Percentiles rank a stretch among this genome's conserved stretches.
Evolutionary conservation across 306 rosid species (phyloP).

Genomic region (Trichosanthes truncata): DNA sequence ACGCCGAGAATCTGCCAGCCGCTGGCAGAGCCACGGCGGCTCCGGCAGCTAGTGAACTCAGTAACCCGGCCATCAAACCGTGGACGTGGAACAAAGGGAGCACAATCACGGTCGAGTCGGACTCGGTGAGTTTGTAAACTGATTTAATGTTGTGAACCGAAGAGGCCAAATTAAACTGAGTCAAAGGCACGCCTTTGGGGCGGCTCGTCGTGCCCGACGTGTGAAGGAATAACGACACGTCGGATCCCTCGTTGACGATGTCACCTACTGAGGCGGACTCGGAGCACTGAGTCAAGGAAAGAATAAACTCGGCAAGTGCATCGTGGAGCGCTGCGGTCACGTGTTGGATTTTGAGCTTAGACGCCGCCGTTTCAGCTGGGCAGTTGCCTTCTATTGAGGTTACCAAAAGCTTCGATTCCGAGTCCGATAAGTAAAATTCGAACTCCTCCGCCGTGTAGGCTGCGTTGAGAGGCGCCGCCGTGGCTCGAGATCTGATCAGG

Average conservation of each 20-base stretch:
- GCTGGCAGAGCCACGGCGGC: conserved; percentile 40
- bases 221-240: conserved; percentile 59
- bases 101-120: conserved; percentile 48
- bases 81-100: conserved; percentile 62
- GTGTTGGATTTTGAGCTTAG: conserved; percentile 33
- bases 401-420: conserved; percentile 45
- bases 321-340: conserved; percentile 22
- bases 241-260: conserved; percentile 29
- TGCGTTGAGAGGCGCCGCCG: conserved; percentile 55
- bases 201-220: conserved; percentile 73
- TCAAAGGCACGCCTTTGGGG: conserved; percentile 61
- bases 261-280: not conserved
- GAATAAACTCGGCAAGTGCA: conserved; percentile 13
- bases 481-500: conserved; percentile 44
- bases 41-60: conserved; percentile 46
- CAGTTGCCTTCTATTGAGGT: conserved; percentile 44
- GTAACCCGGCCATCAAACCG: conserved; percentile 38
- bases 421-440: conserved; percentile 45
- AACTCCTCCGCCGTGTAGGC: conserved; percentile 60
- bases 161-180: conserved; percentile 40
- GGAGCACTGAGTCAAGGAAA: conserved; percentile 17
- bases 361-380: conserved; percentile 40
- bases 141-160: conserved; percentile 37
- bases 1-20: conserved; percentile 52
- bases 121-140: conserved; percentile 51